Base-by-base conservation (phyloP, 495 filamentous ascomycete genomes). In the Lasiosphaeris hirsuta region DNA sequence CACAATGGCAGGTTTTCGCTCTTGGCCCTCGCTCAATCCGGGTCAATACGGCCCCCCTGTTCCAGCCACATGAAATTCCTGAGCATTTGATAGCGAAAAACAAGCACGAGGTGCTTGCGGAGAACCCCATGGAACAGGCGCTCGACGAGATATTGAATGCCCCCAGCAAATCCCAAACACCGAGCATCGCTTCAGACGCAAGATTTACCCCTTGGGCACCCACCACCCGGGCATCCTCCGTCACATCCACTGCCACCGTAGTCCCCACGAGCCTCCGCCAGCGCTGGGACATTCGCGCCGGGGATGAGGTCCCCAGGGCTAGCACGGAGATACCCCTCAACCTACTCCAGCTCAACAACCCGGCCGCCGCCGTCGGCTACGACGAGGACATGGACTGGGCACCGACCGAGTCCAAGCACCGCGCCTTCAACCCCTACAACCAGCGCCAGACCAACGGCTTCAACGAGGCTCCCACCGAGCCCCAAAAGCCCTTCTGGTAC, bases 321-420 rank as follows among this genome's bases (percentile, higher is more conserved):
- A 30, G 23, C 42, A 36, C 39, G 3, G 49, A 52, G 17, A n/a
- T 59, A 37, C 47, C 57, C 11, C 42, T 67, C 40, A 40, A 64
- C 49, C 42, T 44, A 4, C 58, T 67, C 33, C 42, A 59, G 23
- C 45, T 64, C 14, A 55, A 56, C 19, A 11, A 35, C 7, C 19
- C 40, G 23, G 5, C 23, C 11, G 40, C 23, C 11, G 40, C 43
- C 13, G 30, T n/a, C 37, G 30, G 66, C 10, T 78, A 82, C 60
- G 70, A 67, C 9, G 74, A 85, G 40, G 72, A 76, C 49, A 96
- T 96, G 90, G 90, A 96, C 58, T 96, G 90, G 90, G 83, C 86
- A 17, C 90, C 90, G 2, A 84, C 85, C 10, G 67, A 72, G 18
- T 78, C 82, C 15, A 75, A 68, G 45, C 62, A 80, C 64, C 74